A percentile compares a stretch with the other conserved stretches of the same genome.
Evolutionary conservation across 805 yeast species (phyloP).

Genomic region (Candida loeiensis): DNA sequence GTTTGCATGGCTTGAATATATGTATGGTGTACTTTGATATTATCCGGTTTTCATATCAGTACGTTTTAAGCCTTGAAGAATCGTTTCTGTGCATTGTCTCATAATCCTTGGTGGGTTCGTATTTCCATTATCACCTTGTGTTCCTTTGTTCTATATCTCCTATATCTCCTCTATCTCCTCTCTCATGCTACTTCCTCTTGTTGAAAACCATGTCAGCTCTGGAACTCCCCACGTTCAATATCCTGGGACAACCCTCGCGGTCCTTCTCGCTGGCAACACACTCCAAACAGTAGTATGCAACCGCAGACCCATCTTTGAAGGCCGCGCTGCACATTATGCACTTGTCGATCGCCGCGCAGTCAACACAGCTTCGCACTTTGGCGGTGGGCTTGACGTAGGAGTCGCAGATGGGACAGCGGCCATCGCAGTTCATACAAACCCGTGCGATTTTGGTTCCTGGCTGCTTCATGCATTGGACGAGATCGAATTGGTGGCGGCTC

Average conservation of each 20-base stretch:
- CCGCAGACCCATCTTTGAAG: constrained; percentile 43
- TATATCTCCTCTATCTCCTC: constrained; percentile 2
- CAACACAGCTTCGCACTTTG: constrained; percentile 73
- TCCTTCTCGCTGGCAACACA: constrained; percentile 77
- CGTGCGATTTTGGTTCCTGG: constrained; percentile 73
- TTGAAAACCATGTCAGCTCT: constrained; percentile 45
- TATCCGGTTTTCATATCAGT: too few relatives aligned
- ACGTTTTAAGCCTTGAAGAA: too few relatives aligned
- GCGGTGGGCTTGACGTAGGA: constrained; percentile 71
- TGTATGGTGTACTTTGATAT: too few relatives aligned
- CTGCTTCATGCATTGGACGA: constrained; percentile 77
- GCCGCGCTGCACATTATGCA: constrained; percentile 77
- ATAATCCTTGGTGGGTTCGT: background rate
- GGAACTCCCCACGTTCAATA: constrained; percentile 76
- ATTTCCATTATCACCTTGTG: background rate
- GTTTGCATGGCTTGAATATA: too few relatives aligned
- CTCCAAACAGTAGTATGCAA: constrained; percentile 79
- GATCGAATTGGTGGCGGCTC: constrained; percentile 75
- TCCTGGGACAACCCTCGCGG: constrained; percentile 89
- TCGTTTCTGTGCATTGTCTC: too few relatives aligned
- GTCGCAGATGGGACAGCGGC: constrained; percentile 87
- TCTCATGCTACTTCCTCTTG: background rate
- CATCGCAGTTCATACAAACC: constrained; percentile 84
- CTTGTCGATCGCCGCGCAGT: constrained; percentile 61
- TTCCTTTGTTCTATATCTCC: background rate